phyloP scores from a whole-genome alignment of 768 basidiomycete genomes.

The Tulasnella sp. region DNA sequence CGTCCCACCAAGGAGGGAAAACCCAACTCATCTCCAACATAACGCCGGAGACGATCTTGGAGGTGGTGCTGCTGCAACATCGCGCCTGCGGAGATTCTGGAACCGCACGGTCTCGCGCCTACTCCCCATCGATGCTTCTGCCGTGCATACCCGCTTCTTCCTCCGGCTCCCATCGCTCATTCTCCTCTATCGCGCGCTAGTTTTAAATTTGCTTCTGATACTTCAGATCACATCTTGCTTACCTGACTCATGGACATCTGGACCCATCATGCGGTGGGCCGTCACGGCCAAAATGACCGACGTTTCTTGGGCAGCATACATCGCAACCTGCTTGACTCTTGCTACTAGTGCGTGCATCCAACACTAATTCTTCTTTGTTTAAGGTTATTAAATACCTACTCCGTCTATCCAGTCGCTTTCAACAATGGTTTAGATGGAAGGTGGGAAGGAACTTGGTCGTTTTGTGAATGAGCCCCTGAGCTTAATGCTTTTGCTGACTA shows the following conservation, averaged over 20 bases:
- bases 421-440: conserved; percentile 12
- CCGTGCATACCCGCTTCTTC: too few species aligned
- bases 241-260: neutral
- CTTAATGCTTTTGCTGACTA: neutral
- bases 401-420: neutral
- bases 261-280: neutral
- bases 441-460: neutral
- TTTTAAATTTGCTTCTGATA: too few species aligned
- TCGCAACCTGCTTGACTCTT: neutral
- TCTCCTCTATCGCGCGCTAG: too few species aligned
- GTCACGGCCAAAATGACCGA: neutral
- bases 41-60: neutral
- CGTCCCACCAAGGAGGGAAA: neutral
- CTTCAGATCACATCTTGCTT: too few species aligned
- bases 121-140: too few species aligned
- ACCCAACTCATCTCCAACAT: neutral
- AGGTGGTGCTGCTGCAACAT: neutral
- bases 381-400: neutral
- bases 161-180: too few species aligned
- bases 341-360: neutral
- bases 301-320: neutral
- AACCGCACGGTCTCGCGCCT: too few species aligned
- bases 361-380: neutral
- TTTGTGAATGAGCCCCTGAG: neutral
- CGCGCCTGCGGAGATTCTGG: too few species aligned